phyloP scores from a whole-genome alignment of 352 stramenopile species.

The Peronospora belbahrii region DNA sequence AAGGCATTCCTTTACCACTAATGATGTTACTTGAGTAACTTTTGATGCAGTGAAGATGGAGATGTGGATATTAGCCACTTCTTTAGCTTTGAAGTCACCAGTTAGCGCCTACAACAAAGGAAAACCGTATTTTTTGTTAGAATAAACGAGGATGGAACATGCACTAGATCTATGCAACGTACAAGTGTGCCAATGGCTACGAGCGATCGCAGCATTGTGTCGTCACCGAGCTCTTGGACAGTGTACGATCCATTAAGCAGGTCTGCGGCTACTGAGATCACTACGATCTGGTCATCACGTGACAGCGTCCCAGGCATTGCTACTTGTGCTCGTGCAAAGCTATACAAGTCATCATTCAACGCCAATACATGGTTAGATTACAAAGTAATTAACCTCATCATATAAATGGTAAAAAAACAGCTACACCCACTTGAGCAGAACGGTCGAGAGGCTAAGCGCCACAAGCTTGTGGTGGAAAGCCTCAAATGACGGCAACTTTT shows the following conservation, averaged over 20 bases:
- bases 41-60: constrained; percentile 52
- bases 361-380: constrained; percentile 6
- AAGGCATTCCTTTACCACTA: constrained; percentile 45
- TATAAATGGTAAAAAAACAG: neutral
- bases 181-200: constrained; percentile 64
- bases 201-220: constrained; percentile 61
- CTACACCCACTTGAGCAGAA: constrained; percentile 62
- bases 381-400: neutral
- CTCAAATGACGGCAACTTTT: constrained; percentile 37
- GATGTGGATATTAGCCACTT: constrained; percentile 40
- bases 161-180: constrained; percentile 14
- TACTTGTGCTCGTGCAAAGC: constrained; percentile 36
- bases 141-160: neutral
- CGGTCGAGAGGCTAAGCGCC: constrained; percentile 54
- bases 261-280: constrained; percentile 43
- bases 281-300: constrained; percentile 38
- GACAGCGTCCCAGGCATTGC: constrained; percentile 28
- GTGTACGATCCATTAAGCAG: constrained; percentile 43
- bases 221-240: constrained; percentile 65
- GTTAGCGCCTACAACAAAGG: constrained; percentile 27
- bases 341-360: constrained; percentile 16
- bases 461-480: constrained; percentile 55
- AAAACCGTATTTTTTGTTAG: neutral
- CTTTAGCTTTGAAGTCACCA: constrained; percentile 34
- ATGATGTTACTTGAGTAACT: constrained; percentile 29